phyloP scores from a whole-genome alignment of 345 rosid species.

The Eucalyptus dawsonii region DNA sequence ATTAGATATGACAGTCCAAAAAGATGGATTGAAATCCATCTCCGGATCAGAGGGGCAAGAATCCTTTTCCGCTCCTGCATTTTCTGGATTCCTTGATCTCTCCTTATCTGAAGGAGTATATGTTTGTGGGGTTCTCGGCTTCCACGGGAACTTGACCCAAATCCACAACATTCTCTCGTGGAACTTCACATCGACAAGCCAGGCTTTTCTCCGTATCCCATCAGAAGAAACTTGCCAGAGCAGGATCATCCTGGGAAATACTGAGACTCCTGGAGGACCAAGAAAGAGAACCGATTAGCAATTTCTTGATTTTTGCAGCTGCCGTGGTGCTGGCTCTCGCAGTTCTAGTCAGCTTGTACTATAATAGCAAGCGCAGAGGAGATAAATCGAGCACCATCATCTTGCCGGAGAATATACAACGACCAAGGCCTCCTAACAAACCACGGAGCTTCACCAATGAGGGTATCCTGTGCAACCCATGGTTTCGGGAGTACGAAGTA shows the following conservation, averaged over 20 bases:
- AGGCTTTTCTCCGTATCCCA: slow-evolving; percentile 28
- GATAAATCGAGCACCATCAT: not conserved
- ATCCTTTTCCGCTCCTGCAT: slow-evolving; percentile 6
- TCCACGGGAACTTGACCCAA: slow-evolving; percentile 32
- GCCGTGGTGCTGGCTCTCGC: slow-evolving; percentile 15
- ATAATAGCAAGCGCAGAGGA: slow-evolving; percentile 2
- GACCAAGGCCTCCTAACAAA: slow-evolving; percentile 40
- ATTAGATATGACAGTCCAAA: slow-evolving; percentile 21
- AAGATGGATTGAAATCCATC: slow-evolving; percentile 23
- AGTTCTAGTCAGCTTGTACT: slow-evolving; percentile 13
- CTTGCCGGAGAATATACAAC: slow-evolving; percentile 6
- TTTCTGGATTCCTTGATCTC: slow-evolving; percentile 33
- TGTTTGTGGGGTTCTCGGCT: slow-evolving; percentile 49
- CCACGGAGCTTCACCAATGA: slow-evolving; percentile 22
- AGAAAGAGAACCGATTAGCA: slow-evolving; percentile 6
- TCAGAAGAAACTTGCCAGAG: slow-evolving; percentile 24
- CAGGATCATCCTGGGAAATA: not conserved
- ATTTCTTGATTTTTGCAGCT: slow-evolving; percentile 20
- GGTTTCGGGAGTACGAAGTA: slow-evolving; percentile 21
- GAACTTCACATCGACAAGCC: slow-evolving; percentile 35
- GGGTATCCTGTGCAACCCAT: slow-evolving; percentile 25
- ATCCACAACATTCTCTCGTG: slow-evolving; percentile 27
- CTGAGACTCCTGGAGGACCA: not conserved
- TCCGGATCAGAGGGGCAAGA: slow-evolving; percentile 9
- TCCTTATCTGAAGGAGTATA: slow-evolving; percentile 35